A percentile compares a stretch with the other conserved stretches of the same genome.
phyloP scores from a whole-genome alignment of 352 stramenopile species.

The Plasmopara viticola region DNA sequence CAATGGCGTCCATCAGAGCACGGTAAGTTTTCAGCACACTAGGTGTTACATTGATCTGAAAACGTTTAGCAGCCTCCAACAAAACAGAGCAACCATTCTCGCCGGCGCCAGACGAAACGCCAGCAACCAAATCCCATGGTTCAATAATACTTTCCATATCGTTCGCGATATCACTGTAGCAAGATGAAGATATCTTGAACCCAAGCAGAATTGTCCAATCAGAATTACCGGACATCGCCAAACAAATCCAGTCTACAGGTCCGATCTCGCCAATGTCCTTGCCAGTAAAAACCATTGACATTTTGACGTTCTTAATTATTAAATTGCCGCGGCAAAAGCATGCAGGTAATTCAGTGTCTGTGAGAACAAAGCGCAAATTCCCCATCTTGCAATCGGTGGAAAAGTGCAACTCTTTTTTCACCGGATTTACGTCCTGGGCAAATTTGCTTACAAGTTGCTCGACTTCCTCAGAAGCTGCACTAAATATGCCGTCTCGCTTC shows the following conservation, averaged over 20 bases:
- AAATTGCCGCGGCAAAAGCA: constrained; percentile 56
- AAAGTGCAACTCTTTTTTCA: constrained; percentile 55
- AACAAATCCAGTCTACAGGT: constrained; percentile 41
- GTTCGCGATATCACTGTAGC: constrained; percentile 60
- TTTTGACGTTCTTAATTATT: constrained; percentile 53
- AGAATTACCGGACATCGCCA: constrained; percentile 49
- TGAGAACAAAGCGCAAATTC: constrained; percentile 55
- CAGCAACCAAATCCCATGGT: constrained; percentile 56
- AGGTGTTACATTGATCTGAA: constrained; percentile 73
- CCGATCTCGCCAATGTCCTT: constrained; percentile 51
- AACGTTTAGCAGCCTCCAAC: constrained; percentile 57
- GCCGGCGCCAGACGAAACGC: constrained; percentile 41
- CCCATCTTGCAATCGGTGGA: constrained; percentile 59
- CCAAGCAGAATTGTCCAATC: constrained; percentile 59
- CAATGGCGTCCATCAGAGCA: constrained; percentile 69
- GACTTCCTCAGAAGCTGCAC: constrained; percentile 39
- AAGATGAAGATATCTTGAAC: constrained; percentile 60
- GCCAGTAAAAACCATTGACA: constrained; percentile 42
- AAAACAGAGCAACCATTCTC: constrained; percentile 60
- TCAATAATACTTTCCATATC: constrained; percentile 73
- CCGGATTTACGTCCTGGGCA: constrained; percentile 27
- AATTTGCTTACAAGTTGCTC: constrained; percentile 50
- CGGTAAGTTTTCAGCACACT: constrained; percentile 71
- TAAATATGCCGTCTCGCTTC: constrained; percentile 63
- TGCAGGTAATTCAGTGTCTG: constrained; percentile 45